A percentile compares a stretch with the other conserved stretches of the same genome.
These are phyloP conservation scores for Drechslerella dactyloides DNA, from an alignment of 2,329 filamentous ascomycete species.

Conservation along the genomic window DNA sequence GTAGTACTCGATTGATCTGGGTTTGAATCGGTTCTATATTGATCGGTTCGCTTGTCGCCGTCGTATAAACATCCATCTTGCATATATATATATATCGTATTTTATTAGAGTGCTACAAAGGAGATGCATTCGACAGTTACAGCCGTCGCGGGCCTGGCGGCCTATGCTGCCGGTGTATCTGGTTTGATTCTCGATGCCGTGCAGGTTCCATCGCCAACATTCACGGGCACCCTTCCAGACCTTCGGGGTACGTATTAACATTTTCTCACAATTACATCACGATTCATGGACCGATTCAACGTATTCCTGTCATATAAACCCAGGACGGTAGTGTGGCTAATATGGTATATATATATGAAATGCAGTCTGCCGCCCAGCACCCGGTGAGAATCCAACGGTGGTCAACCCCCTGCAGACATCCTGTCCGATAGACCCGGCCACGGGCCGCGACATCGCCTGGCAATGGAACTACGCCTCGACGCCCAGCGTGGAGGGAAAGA, in stretches of 20 bases:
- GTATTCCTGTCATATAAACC: too few relatives aligned
- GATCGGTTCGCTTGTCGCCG: too few relatives aligned
- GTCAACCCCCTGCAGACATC: slow-evolving; percentile 14
- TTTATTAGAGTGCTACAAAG: neutral
- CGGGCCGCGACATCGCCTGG: slow-evolving; percentile 9
- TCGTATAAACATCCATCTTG: too few relatives aligned
- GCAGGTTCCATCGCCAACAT: slow-evolving; percentile 4
- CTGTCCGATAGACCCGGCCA: slow-evolving; percentile 2
- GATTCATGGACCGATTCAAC: too few relatives aligned
- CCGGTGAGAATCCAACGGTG: slow-evolving; percentile 1
- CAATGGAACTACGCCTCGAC: slow-evolving; percentile 29
- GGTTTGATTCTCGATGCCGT: slow-evolving; percentile 32
- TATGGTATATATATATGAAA: neutral
- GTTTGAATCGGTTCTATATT: too few relatives aligned
- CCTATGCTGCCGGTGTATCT: slow-evolving; percentile 13
- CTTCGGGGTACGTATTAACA: slow-evolving; percentile 24
- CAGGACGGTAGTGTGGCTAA: too few relatives aligned
- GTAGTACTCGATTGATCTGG: too few relatives aligned
- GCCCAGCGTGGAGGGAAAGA: slow-evolving; percentile 13
- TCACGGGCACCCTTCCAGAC: neutral
- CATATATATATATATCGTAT: too few relatives aligned
- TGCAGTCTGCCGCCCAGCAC: slow-evolving; percentile 37
- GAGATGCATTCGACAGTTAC: neutral
- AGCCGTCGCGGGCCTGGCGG: neutral
- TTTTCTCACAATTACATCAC: too few relatives aligned